phyloP scores from a whole-genome alignment of 1,284 basidiomycete genomes.

The Mrakiaceae sp. region DNA sequence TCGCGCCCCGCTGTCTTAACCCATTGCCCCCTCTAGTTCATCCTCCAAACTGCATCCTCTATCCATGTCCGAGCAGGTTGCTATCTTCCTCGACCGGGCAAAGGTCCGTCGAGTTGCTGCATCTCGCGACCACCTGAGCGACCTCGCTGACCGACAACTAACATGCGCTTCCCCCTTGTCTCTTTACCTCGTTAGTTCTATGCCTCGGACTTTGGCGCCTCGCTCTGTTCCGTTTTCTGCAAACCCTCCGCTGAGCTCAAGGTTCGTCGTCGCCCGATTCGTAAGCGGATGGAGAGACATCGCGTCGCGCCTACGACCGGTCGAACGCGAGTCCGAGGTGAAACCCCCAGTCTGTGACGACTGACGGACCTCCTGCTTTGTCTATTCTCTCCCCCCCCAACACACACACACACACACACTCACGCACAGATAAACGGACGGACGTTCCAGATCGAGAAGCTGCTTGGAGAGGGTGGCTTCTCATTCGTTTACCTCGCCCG shows the following conservation, averaged over 20 bases:
- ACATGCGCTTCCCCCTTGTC: background rate
- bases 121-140: constrained; percentile 14
- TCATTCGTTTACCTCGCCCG: constrained; percentile 88
- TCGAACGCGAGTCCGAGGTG: too few species aligned
- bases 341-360: constrained; percentile 20
- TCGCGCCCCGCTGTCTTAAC: background rate
- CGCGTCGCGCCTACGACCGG: too few species aligned
- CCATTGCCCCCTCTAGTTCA: too few species aligned
- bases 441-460: constrained; percentile 76
- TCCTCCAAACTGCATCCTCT: background rate
- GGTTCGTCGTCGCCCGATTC: background rate
- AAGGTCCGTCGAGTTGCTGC: constrained; percentile 26
- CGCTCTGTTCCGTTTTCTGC: constrained; percentile 23
- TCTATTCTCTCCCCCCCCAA: background rate
- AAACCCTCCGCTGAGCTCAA: constrained; percentile 23
- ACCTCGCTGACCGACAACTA: constrained; percentile 29
- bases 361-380: constrained; percentile 16
- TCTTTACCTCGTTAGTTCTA: constrained; percentile 6
- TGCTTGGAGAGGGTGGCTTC: constrained; percentile 90
- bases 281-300: too few species aligned
- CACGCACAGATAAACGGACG: constrained; percentile 73
- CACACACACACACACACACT: background rate
- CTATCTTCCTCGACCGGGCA: constrained; percentile 28
- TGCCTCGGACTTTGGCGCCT: constrained; percentile 9
- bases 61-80: constrained; percentile 10